Base-by-base conservation (phyloP, 2,329 filamentous ascomycete genomes). In the Akanthomyces uredinophilus region DNA sequence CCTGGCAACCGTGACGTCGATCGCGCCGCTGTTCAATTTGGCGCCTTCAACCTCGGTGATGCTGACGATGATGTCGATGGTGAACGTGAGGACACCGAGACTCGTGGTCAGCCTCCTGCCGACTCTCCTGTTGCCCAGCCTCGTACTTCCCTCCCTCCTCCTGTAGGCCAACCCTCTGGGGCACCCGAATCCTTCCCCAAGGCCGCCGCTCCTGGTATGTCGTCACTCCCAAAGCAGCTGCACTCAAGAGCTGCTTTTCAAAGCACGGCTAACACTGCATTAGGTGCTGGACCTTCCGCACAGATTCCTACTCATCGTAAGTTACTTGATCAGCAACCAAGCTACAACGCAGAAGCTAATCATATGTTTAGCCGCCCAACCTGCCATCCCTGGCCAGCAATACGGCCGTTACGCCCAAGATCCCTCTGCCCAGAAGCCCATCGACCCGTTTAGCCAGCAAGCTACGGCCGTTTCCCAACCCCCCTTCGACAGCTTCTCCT, bases 1-100 rank as follows among this genome's bases (percentile, higher is more conserved):
- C 95, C 95, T 51, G 92, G 91, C 64, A 96, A 97, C 79, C 92
- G 95, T 68, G 93, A 95, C 59, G 90, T 99, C 32, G 94, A 98
- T 73, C 88, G 92, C 69, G 87, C 94, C 67, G 90, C 93, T 55
- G 92, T 99, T 54, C 94, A 98, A 73, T 99, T 99, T 74, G 95
- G 95, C 66, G 96, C 93, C 74, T 91, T 99, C 81, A 96, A 89
- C 71, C 77, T 99, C 70, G 93, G 91, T 72, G 92, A 88, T 59
- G 84, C 85, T 64, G 90, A 93, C 54, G 90, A 92, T 60, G 93
- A 97, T 70, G 91, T 96, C 65, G 95, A 98, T 71, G 92, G 94
- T 66, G 92, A 97, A 71, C 87, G 93, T 65, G 95, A 99, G 78
- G 92, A 98, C 75, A 88, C 94, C 46, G 94, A 98, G 81, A 98